Percentiles rank a stretch among this genome's conserved stretches.
These are phyloP conservation scores for Castanospermum australe DNA, from an alignment of 306 rosid species.

Conservation along the genomic window DNA sequence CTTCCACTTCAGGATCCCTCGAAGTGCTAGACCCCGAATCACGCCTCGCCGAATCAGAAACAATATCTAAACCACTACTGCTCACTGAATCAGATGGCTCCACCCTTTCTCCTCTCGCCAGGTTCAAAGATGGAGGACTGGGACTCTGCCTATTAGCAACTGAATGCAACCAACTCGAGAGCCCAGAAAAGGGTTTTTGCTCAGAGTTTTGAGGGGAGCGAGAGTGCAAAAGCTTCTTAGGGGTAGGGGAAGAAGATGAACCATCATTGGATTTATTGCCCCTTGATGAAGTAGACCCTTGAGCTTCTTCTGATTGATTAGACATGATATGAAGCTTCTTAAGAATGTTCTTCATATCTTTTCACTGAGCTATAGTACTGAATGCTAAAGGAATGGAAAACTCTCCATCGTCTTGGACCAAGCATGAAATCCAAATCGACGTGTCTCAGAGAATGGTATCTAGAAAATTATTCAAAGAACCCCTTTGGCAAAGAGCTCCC, in stretches of 20 bases:
- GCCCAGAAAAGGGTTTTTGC: constrained; percentile 51
- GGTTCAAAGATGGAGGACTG: constrained; percentile 60
- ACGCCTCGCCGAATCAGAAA: constrained; percentile 45
- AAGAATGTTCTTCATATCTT: constrained; percentile 86
- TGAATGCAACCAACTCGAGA: constrained; percentile 79
- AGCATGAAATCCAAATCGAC: constrained; percentile 60
- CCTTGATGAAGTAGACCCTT: constrained; percentile 66
- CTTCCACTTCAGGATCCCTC: constrained; percentile 91
- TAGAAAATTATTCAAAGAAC: constrained; percentile 31
- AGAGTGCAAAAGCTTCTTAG: constrained; percentile 50
- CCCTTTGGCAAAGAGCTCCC: constrained; percentile 34
- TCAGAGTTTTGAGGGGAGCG: constrained; percentile 49
- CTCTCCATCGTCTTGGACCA: constrained; percentile 71
- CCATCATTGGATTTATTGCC: constrained; percentile 50
- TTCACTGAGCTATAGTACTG: constrained; percentile 29
- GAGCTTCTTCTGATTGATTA: constrained; percentile 63
- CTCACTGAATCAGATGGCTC: constrained; percentile 60
- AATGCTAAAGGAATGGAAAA: constrained; percentile 56
- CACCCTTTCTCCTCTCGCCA: constrained; percentile 45
- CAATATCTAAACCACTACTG: constrained; percentile 60
- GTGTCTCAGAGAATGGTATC: constrained; percentile 29
- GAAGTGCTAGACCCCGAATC: constrained; percentile 82
- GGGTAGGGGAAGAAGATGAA: constrained; percentile 44
- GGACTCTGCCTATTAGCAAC: constrained; percentile 65
- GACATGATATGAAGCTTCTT: constrained; percentile 94